Conservation (phyloP, 805 yeast genomes). For the Ogataea ramenticola region DNA sequence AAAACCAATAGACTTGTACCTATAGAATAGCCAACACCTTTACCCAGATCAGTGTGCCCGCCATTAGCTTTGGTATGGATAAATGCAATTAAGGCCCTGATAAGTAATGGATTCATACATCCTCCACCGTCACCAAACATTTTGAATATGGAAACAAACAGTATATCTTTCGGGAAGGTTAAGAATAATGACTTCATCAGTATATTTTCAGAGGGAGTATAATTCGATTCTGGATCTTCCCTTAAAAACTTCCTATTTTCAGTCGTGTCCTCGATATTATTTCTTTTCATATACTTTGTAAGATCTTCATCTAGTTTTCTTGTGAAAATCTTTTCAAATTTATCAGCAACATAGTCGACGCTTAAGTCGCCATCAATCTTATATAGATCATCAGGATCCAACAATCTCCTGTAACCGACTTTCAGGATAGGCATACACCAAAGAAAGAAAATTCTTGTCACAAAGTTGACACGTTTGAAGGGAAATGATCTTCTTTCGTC, state of each 20-base stretch:
- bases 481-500: conserved; percentile 46
- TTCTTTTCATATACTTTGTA: conserved; percentile 22
- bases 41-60: conserved; percentile 34
- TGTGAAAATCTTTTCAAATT: conserved; percentile 29
- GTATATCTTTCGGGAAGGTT: conserved; percentile 42
- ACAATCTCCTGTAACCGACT: conserved; percentile 64
- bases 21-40: conserved; percentile 71
- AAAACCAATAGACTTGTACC: conserved; percentile 57
- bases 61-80: conserved; percentile 47
- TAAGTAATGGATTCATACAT: conserved; percentile 59
- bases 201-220: conserved; percentile 34
- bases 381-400: conserved; percentile 59
- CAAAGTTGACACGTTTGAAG: conserved; percentile 26
- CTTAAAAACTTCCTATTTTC: conserved; percentile 26
- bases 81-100: conserved; percentile 56
- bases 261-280: conserved; percentile 23
- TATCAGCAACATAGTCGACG: conserved; percentile 31
- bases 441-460: conserved; percentile 45
- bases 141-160: conserved; percentile 33
- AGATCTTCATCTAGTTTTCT: conserved; percentile 24
- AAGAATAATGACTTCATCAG: conserved; percentile 40
- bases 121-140: conserved; percentile 38
- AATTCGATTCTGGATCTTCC: conserved; percentile 25
- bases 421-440: conserved; percentile 63
- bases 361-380: conserved; percentile 34